Percentiles rank a stretch among this genome's conserved stretches.
Evolutionary conservation across 2,329 filamentous ascomycete species (phyloP).

Genomic region (Berkeleyomyces rouxiae): DNA sequence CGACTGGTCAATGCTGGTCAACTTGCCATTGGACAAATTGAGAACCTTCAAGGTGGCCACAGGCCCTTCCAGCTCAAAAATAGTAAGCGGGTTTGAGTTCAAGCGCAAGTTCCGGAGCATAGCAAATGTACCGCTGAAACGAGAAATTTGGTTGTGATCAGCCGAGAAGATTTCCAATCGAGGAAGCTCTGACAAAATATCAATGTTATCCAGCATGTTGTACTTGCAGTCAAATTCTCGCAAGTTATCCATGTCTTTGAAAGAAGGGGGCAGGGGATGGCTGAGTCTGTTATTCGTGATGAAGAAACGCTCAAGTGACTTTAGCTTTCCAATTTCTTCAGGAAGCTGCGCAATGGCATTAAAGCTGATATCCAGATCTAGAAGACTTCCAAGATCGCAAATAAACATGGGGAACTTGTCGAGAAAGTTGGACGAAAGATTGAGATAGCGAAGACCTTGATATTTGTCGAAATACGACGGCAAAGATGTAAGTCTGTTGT

Average conservation of each 20-base stretch:
- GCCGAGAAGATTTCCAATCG: conserved; percentile 76
- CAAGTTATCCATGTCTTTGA: conserved; percentile 57
- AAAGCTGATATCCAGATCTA: conserved; percentile 93
- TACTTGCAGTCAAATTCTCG: conserved; percentile 91
- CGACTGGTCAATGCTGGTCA: conserved; percentile 75
- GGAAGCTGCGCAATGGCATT: conserved; percentile 72
- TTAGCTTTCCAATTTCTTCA: conserved; percentile 59
- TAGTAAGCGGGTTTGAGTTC: conserved; percentile 89
- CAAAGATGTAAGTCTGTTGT: conserved; percentile 69
- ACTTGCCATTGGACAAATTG: conserved; percentile 79
- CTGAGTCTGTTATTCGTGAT: conserved; percentile 87
- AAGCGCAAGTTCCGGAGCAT: conserved; percentile 70
- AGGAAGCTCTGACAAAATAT: conserved; percentile 69
- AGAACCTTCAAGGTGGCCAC: conserved; percentile 71
- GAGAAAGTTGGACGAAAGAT: conserved; percentile 86
- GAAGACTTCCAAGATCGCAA: conserved; percentile 63
- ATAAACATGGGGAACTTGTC: conserved; percentile 73
- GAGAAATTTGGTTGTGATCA: conserved; percentile 83
- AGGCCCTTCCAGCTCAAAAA: conserved; percentile 65
- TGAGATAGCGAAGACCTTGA: conserved; percentile 61
- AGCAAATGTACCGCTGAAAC: conserved; percentile 77
- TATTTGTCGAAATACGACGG: conserved; percentile 74
- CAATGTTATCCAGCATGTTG: conserved; percentile 76
- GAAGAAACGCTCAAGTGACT: conserved; percentile 71
- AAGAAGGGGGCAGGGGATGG: conserved; percentile 55